Evolutionary conservation across 1,284 basidiomycete genomes (phyloP).

Genomic region (Microbotryum saponariae): DNA sequence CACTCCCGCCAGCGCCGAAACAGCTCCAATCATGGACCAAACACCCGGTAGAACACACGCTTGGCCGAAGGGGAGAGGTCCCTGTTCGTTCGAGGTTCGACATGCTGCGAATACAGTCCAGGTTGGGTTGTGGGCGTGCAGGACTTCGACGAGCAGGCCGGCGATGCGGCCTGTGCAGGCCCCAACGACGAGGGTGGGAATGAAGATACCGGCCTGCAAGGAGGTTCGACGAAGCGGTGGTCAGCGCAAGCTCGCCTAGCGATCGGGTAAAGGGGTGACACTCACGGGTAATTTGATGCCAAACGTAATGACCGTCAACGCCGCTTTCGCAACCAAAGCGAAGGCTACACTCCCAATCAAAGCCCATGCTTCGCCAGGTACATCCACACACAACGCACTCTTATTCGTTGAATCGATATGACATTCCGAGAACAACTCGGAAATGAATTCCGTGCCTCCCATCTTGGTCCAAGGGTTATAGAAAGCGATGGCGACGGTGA

Average conservation of each 20-base stretch:
- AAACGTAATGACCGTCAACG: conserved; percentile 81
- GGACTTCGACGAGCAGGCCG: conserved; percentile 73
- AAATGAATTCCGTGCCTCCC: conserved; percentile 87
- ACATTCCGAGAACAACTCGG: conserved; percentile 39
- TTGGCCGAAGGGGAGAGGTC: conserved; percentile 35
- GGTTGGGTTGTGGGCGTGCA: conserved; percentile 61
- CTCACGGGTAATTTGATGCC: conserved; percentile 73
- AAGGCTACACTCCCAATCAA: conserved; percentile 60
- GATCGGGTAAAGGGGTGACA: conserved; percentile 14
- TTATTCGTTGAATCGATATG: neutral
- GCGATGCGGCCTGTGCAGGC: conserved; percentile 86
- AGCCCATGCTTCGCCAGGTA: conserved; percentile 56
- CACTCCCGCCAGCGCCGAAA: conserved; percentile 45
- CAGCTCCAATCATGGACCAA: conserved; percentile 48
- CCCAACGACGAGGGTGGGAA: conserved; percentile 92
- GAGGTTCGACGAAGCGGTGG: conserved; percentile 69
- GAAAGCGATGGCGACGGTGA: conserved; percentile 72
- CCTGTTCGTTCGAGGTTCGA: conserved; percentile 25
- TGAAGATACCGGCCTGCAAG: conserved; percentile 83
- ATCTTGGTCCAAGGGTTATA: conserved; percentile 84
- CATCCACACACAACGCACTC: conserved; percentile 60
- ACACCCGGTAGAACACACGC: conserved; percentile 42
- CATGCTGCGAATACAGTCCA: conserved; percentile 60
- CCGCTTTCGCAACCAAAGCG: conserved; percentile 66
- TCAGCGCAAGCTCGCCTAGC: conserved; percentile 38